Evolutionary conservation across 371 early-diverging fungal species (phyloP).

Genomic region (Syncephalis fuscata): DNA sequence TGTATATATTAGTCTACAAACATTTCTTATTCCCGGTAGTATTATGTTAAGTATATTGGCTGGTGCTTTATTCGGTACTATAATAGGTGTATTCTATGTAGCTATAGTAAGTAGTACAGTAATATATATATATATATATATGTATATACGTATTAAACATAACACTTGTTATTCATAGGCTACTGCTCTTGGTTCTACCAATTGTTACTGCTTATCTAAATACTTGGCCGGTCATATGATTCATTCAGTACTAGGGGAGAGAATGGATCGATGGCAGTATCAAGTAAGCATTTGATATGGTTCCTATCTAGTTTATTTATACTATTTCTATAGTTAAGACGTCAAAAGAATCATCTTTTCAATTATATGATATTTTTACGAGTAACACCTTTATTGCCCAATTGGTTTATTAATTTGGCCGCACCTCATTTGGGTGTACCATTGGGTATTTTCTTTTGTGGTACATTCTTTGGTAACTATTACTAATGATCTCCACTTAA

Average conservation of each 20-base stretch:
- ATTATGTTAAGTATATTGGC: conserved; percentile 49
- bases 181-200: conserved; percentile 34
- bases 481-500: no score
- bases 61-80: conserved; percentile 38
- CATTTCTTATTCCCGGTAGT: conserved; percentile 47
- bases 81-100: conserved; percentile 32
- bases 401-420: conserved; percentile 43
- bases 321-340: no score
- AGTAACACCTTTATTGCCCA: conserved; percentile 39
- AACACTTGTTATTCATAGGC: conserved; percentile 6
- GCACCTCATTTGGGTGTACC: conserved; percentile 41
- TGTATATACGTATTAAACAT: background rate
- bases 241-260: conserved; percentile 26
- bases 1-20: conserved; percentile 24
- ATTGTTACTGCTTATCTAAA: conserved; percentile 35
- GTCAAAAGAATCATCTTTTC: conserved; percentile 21
- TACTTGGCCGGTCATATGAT: conserved; percentile 32
- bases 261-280: conserved; percentile 31
- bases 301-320: no score
- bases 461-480: conserved; percentile 21
- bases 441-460: conserved; percentile 29
- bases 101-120: conserved; percentile 25
- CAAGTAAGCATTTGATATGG: conserved; percentile 30
- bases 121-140: background rate
- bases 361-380: conserved; percentile 40